Evolutionary conservation across 1,284 basidiomycete species (phyloP), one percentile per base, ranked within the genome.

Genomic region (Cystobasidium pallidum): DNA sequence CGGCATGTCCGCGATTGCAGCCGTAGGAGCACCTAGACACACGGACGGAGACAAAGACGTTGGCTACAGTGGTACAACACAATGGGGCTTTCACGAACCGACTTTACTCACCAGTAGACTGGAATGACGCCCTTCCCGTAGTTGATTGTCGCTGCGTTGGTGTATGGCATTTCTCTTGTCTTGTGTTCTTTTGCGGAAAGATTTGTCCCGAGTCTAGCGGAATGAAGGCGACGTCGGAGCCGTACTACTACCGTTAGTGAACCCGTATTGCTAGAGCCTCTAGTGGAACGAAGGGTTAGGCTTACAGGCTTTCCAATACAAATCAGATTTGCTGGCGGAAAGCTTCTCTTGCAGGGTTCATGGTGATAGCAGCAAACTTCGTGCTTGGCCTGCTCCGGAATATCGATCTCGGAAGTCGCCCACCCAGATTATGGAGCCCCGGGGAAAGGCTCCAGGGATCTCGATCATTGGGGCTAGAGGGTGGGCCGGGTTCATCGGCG

Each of bases 1-100:
- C 59, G 47, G 45, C 19, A 55, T 64, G 59, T 32, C 68, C 59
- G n/a, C 59, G 59, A 47, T 41, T 52, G 61, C 68, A 71, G 30
- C 68, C 68, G 52, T 63, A 71, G n/a, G 45, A 54, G 34, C 68
- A 71, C 52, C 68, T 71, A n/a, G n/a, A n/a, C n/a, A n/a, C n/a
- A n/a, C n/a, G n/a, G n/a, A n/a, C n/a, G n/a, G n/a, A n/a, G n/a
- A n/a, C n/a, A n/a, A n/a, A n/a, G n/a, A n/a, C n/a, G n/a, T n/a
- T n/a, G n/a, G n/a, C n/a, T n/a, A n/a, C n/a, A n/a, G n/a, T n/a
- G 36, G 36, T 13, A 39, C 36, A 39, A 39, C 13, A 39, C 36
- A 39, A 39, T 6, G 36, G 7, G 6, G 13, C 6, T 13, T 39
- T 39, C 7, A 39, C 6, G 36, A 39, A 6, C 36, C 13, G 43